Conservation (phyloP, 139 green algal genomes). For the Trebouxia sp. region DNA sequence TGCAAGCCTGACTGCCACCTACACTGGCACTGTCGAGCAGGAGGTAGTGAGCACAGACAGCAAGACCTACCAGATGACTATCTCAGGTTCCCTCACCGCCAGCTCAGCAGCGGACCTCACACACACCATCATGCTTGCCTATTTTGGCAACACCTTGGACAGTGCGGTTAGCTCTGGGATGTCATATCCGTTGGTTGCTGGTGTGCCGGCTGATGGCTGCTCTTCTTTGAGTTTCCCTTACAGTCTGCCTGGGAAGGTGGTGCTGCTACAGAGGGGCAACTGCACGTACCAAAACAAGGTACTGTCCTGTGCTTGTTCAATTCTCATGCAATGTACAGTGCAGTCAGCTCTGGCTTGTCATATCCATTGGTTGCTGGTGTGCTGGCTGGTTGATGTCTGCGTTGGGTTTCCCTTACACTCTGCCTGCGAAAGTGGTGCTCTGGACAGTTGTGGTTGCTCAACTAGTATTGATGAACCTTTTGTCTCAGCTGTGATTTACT, state of each 20-base stretch:
- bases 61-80: conserved; percentile 3
- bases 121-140: conserved; percentile 25
- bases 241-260: conserved; percentile 45
- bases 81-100: conserved; percentile 26
- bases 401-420: conserved; percentile 33
- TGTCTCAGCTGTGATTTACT: too few relatives aligned
- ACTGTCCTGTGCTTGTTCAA: too few relatives aligned
- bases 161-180: background rate
- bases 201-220: conserved; percentile 43
- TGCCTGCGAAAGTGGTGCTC: conserved; percentile 63
- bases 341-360: background rate
- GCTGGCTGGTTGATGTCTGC: conserved; percentile 43
- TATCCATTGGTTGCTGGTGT: conserved; percentile 12
- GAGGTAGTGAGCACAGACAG: background rate
- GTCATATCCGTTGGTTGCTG: conserved; percentile 17
- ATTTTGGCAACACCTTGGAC: conserved; percentile 14
- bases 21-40: conserved; percentile 14
- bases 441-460: too few relatives aligned
- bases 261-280: conserved; percentile 65
- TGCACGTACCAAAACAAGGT: conserved; percentile 63
- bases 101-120: background rate
- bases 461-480: too few relatives aligned
- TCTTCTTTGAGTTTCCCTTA: conserved; percentile 35
- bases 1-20: conserved; percentile 29
- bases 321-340: too few relatives aligned